Evolutionary conservation across 495 filamentous ascomycete species (phyloP).

Genomic region (Aspergillus ellipticus): DNA sequence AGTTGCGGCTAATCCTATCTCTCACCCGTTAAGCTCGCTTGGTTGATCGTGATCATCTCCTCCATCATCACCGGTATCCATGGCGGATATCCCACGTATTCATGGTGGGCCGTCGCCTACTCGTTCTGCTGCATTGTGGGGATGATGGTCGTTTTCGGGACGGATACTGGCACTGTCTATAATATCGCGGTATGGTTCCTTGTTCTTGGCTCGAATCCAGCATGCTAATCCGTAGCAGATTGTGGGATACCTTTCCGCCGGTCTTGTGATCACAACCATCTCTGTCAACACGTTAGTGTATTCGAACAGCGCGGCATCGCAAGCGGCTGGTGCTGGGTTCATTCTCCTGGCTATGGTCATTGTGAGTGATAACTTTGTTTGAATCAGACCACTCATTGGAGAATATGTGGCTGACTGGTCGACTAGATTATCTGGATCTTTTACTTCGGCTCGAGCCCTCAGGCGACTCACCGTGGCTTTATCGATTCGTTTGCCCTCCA

Average conservation of each 20-base stretch:
- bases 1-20: slow-evolving; percentile 3
- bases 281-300: slow-evolving; percentile 82
- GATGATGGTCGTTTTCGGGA: slow-evolving; percentile 73
- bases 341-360: slow-evolving; percentile 95
- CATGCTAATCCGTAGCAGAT: slow-evolving; percentile 48
- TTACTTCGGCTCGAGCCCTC: slow-evolving; percentile 92
- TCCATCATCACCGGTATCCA: slow-evolving; percentile 71
- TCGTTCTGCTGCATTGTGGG: slow-evolving; percentile 79
- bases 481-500: slow-evolving; percentile 94
- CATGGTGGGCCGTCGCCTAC: slow-evolving; percentile 87
- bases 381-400: not conserved
- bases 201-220: not conserved
- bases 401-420: slow-evolving; percentile 7
- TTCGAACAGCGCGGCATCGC: slow-evolving; percentile 59
- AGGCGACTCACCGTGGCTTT: slow-evolving; percentile 82
- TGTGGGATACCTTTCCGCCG: slow-evolving; percentile 79
- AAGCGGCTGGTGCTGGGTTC: slow-evolving; percentile 88
- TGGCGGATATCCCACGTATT: slow-evolving; percentile 68
- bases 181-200: slow-evolving; percentile 70
- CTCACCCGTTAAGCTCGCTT: slow-evolving; percentile 64
- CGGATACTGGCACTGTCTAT: slow-evolving; percentile 78
- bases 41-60: slow-evolving; percentile 86
- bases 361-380: slow-evolving; percentile 49
- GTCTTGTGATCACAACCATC: slow-evolving; percentile 77
- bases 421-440: slow-evolving; percentile 96